Base-by-base conservation (phyloP, 192 early-diverging fungal species). In the Mycoemilia scoparia region DNA sequence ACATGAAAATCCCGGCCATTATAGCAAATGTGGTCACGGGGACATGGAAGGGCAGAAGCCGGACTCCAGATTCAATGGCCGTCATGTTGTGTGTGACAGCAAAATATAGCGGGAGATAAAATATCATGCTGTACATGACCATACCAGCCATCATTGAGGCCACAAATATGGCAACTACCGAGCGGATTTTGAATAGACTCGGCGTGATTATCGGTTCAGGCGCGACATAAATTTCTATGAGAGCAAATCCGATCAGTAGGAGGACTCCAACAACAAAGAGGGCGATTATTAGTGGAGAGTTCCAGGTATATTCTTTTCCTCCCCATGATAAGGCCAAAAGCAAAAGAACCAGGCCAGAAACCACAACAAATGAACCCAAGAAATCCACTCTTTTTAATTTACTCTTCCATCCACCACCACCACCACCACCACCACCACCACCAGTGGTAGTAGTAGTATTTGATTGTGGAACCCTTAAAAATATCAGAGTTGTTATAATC, bases 321-420 rank as follows among this genome's bases (percentile, higher is more conserved):
- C 79, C 85, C 49, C 70, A 67, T 49, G 77, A 72, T 2, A 91
- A 46, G 5, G 78, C 76, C 28, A 80, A 40, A 24, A 86, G 51
- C 21, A 87, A 33, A 20, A 54, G 37, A n/a, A 76, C 52, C 4
- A 70, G 45, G 20, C 64, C 68, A 16, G 52, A 25, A 23, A 76
- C 45, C 31, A 83, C 35, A 1, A 72, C 13, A 14, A 58, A 19
- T 4, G 66, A 57, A 3, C 81, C 81, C 12, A 64, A 32, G 42
- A 57, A 77, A 43, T 82, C 82, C 24, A 82, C 62, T 3, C 67
- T 54, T 9, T 45, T 31, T 7, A 80, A 24, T 41, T 82, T 79
- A n/a, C n/a, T n/a, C n/a, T n/a, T n/a, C 68, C 19, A 73, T 50
- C n/a, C n/a, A n/a, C n/a, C n/a, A n/a, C n/a, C n/a, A n/a, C n/a